phyloP scores from a whole-genome alignment of 192 early-diverging fungal genomes.

The Funneliformis geosporum region DNA sequence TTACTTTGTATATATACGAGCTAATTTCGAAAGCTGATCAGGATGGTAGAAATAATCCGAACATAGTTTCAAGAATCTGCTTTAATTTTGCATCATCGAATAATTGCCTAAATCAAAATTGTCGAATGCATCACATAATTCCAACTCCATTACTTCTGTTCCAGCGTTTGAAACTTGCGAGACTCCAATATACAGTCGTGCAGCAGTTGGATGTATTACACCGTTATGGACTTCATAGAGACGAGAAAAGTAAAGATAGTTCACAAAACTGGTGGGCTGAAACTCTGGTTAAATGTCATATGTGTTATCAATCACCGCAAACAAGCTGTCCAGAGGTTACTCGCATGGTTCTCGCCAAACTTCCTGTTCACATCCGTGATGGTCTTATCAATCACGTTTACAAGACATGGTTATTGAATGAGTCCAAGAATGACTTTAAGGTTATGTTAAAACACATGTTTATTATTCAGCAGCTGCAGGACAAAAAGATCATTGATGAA shows the following conservation, averaged over 20 bases:
- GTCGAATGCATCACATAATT: not conserved
- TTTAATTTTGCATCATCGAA: not conserved
- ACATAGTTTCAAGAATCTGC: conserved; percentile 16
- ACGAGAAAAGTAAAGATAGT: not conserved
- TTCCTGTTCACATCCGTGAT: not conserved
- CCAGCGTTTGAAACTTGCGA: not conserved
- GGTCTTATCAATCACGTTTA: not conserved
- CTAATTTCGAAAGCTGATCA: not conserved
- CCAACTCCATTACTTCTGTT: conserved; percentile 14
- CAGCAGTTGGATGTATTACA: not conserved
- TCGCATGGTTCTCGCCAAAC: not conserved
- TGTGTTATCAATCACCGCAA: conserved; percentile 23
- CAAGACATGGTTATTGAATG: not conserved
- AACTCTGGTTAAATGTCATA: conserved; percentile 16
- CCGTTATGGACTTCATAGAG: not conserved
- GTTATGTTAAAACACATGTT: conserved; percentile 36
- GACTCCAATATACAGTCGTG: conserved; percentile 15
- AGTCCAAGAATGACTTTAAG: conserved; percentile 36
- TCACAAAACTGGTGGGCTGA: conserved; percentile 21
- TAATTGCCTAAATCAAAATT: not conserved
- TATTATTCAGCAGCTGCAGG: conserved; percentile 4
- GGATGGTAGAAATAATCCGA: not conserved
- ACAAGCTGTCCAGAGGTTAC: conserved; percentile 21
- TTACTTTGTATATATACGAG: not conserved
- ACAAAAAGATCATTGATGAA: not conserved